Conservation (phyloP, 768 basidiomycete genomes). For the Rhodosporidiobolus odoratus region DNA sequence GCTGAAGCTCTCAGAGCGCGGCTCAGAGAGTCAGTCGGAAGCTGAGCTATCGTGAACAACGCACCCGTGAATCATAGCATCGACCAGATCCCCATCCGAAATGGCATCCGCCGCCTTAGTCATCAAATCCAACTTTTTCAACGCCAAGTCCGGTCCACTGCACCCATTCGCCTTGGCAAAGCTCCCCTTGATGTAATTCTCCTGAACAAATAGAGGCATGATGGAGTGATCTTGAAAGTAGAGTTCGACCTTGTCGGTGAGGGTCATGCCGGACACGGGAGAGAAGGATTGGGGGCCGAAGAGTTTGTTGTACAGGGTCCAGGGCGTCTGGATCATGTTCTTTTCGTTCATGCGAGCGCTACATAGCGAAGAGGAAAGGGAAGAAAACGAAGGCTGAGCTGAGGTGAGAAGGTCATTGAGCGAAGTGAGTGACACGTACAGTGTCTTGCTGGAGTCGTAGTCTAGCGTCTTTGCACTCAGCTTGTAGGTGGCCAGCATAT, state of each 20-base stretch:
- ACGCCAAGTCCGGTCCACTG: conserved; percentile 58
- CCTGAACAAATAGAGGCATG: conserved; percentile 89
- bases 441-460: conserved; percentile 83
- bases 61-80: conserved; percentile 87
- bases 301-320: conserved; percentile 81
- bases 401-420: background rate
- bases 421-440: conserved; percentile 56
- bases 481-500: conserved; percentile 97
- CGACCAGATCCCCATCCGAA: conserved; percentile 90
- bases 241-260: conserved; percentile 87
- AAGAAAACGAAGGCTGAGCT: background rate
- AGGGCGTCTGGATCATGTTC: conserved; percentile 81
- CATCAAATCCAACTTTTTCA: conserved; percentile 76
- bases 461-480: conserved; percentile 71
- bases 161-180: conserved; percentile 58
- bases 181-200: conserved; percentile 85
- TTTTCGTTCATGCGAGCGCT: conserved; percentile 89
- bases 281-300: conserved; percentile 89
- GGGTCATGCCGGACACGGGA: conserved; percentile 66
- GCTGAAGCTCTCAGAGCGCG: background rate
- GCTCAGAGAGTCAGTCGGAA: no score
- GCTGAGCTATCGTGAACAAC: no score
- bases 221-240: conserved; percentile 97
- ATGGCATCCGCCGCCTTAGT: conserved; percentile 84
- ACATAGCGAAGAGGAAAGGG: no score